A percentile compares a stretch with the other conserved stretches of the same genome.
Conservation (phyloP, 2,329 filamentous ascomycete genomes). For the Calonectria pauciramosa region DNA sequence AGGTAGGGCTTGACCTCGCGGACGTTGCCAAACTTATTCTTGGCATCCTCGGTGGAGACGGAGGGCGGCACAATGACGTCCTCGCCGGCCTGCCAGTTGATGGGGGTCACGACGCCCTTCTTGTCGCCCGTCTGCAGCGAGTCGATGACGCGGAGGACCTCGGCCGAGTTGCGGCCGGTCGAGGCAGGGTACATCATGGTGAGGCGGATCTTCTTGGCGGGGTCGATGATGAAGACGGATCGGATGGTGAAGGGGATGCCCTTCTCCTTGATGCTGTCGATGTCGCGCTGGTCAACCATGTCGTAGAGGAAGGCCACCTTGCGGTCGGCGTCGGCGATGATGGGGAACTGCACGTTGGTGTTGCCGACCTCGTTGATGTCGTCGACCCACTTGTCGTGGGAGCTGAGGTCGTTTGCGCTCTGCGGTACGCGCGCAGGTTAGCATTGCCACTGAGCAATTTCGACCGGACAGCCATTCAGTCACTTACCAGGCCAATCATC, state of each 20-base stretch:
- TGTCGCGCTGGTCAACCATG: conserved; percentile 87
- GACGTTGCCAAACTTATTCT: conserved; percentile 87
- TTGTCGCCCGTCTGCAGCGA: conserved; percentile 88
- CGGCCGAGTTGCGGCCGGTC: conserved; percentile 85
- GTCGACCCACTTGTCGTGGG: conserved; percentile 90
- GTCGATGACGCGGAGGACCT: conserved; percentile 84
- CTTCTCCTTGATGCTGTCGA: conserved; percentile 84
- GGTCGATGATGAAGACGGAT: conserved; percentile 95
- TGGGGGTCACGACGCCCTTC: conserved; percentile 88
- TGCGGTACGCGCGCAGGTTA: background rate
- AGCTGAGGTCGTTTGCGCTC: conserved; percentile 83
- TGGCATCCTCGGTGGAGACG: conserved; percentile 86
- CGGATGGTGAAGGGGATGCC: conserved; percentile 94
- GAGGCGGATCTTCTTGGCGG: conserved; percentile 91
- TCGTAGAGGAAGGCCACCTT: conserved; percentile 83
- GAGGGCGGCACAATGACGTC: conserved; percentile 92
- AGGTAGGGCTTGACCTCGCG: conserved; percentile 79
- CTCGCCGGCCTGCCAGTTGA: conserved; percentile 90
- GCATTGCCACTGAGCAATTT: too few relatives aligned
- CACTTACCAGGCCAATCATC: conserved; percentile 85
- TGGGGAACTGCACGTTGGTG: conserved; percentile 79
- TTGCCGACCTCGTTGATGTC: conserved; percentile 86
- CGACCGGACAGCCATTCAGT: too few relatives aligned
- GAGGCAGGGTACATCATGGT: conserved; percentile 94
- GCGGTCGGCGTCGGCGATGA: conserved; percentile 84